These are phyloP conservation scores for Physaria fendleri DNA, from an alignment of 345 rosid species.

Conservation along the genomic window DNA sequence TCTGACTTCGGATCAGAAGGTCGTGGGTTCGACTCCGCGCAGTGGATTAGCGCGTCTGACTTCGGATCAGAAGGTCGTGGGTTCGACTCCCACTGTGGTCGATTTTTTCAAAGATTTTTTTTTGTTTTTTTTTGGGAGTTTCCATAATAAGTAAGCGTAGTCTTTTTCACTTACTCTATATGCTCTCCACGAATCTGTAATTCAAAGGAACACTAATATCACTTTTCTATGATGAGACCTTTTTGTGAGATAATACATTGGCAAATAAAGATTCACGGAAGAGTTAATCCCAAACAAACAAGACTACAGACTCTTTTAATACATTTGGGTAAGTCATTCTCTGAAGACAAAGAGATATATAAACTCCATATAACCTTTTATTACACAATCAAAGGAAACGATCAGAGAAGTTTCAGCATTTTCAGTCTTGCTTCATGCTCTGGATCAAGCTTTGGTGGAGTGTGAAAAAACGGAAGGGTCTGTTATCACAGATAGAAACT, in stretches of 20 bases:
- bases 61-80: constrained; percentile 99
- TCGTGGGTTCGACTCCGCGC: constrained; percentile 95
- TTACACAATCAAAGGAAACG: too few species aligned
- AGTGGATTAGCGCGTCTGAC: constrained; percentile 99
- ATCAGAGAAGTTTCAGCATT: too few species aligned
- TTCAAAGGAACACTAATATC: background rate
- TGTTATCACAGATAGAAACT: too few species aligned
- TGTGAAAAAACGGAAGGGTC: too few species aligned
- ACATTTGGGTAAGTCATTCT: background rate
- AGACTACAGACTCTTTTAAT: background rate
- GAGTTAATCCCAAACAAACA: background rate
- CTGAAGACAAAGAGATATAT: too few species aligned
- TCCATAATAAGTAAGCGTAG: background rate
- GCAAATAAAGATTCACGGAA: background rate
- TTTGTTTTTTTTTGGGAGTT: background rate
- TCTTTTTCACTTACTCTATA: background rate
- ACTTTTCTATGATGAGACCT: background rate
- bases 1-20: constrained; percentile 99
- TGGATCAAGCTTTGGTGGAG: too few species aligned
- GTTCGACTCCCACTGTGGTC: constrained; percentile 67
- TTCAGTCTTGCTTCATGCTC: too few species aligned
- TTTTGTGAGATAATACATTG: background rate
- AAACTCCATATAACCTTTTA: too few species aligned
- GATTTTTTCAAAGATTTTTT: background rate
- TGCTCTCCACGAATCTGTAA: background rate